Base-by-base conservation (phyloP, 768 basidiomycete genomes). In the Cubamyces sp. region DNA sequence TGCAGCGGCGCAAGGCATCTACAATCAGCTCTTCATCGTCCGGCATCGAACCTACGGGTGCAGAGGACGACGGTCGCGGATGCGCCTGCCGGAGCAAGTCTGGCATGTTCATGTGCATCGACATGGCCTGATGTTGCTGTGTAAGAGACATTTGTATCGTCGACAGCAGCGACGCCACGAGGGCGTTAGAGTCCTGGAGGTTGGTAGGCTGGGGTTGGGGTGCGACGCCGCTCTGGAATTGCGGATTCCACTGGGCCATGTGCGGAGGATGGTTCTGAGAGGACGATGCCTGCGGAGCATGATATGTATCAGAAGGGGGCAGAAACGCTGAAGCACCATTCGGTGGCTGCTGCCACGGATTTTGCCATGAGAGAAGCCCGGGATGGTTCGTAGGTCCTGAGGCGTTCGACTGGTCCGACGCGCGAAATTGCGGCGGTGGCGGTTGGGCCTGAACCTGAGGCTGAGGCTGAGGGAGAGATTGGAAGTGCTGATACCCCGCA, bases 21-120 rank as follows among this genome's bases (percentile, higher is more conserved):
- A 54, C 19, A 25, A 60, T 14, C 28, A 30, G 51, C 21, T 45
- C 18, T 18, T 54, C 45, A 18, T 60, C 45, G 12, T 42, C 59
- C 19, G 23, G 3, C 19, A 16, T 21, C 15, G 40, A 21, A 3
- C 40, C 49, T 4, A 51, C 41, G 1, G 50, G 43, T 19, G 21
- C 3, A 3, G 55, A 47, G 28, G 28, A 28, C 37, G 14, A 1
- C 5, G 21, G 26, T 11, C 1, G 34, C 34, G 34, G 34, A 34
- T 34, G 4, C 34, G 9, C 34, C 9, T 34, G 34, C 34, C 34
- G 34, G 5, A 34, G 34, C 34, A 34, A 6, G 5, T 34, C 34
- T 5, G 34, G 34, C 34, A 34, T 34, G 34, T 34, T 34, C 34
- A 34, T 34, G 5, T 5, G 11, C 34, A 34, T 34, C 34, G 34